These are phyloP conservation scores for Aspergillus indologenus DNA, from an alignment of 495 filamentous ascomycete genomes.

Conservation along the genomic window DNA sequence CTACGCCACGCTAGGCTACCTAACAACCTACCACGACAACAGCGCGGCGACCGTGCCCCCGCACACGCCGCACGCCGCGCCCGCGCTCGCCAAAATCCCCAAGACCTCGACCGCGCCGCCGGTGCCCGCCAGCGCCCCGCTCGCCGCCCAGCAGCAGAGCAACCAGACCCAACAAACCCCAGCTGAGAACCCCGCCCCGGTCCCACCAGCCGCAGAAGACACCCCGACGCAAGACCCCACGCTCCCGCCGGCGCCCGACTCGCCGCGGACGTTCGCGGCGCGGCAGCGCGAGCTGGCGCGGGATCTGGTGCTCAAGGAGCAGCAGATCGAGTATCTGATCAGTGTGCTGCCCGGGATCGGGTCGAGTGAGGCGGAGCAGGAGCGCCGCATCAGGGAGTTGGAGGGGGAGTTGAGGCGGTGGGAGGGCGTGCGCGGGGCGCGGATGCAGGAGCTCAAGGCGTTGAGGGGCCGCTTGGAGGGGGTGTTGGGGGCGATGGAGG, in stretches of 20 bases:
- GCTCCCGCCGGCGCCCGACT: conserved; percentile 49
- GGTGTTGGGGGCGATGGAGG: conserved; percentile 46
- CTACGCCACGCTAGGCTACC: conserved; percentile 79
- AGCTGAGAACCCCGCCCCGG: conserved; percentile 30
- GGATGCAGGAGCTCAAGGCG: conserved; percentile 66
- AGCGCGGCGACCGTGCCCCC: conserved; percentile 59
- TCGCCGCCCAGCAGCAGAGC: conserved; percentile 16
- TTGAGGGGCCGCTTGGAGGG: conserved; percentile 65
- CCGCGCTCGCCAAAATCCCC: conserved; percentile 40
- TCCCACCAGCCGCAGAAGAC: conserved; percentile 9
- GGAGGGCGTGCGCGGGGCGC: conserved; percentile 67
- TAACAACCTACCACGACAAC: conserved; percentile 77
- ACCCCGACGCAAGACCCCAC: conserved; percentile 26
- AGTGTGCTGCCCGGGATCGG: conserved; percentile 81
- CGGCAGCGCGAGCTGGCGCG: conserved; percentile 78
- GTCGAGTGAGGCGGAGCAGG: conserved; percentile 79
- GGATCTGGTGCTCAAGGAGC: conserved; percentile 84
- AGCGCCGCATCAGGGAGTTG: conserved; percentile 66
- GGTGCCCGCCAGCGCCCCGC: conserved; percentile 36
- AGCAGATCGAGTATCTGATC: conserved; percentile 90
- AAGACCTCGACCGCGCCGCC: conserved; percentile 42
- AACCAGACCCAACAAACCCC: conserved; percentile 9
- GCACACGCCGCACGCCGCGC: conserved; percentile 51
- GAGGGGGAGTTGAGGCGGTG: conserved; percentile 71
- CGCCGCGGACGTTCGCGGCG: conserved; percentile 62